phyloP scores from a whole-genome alignment of 2,329 filamentous ascomycete genomes.

The Ophiostoma ulmi region DNA sequence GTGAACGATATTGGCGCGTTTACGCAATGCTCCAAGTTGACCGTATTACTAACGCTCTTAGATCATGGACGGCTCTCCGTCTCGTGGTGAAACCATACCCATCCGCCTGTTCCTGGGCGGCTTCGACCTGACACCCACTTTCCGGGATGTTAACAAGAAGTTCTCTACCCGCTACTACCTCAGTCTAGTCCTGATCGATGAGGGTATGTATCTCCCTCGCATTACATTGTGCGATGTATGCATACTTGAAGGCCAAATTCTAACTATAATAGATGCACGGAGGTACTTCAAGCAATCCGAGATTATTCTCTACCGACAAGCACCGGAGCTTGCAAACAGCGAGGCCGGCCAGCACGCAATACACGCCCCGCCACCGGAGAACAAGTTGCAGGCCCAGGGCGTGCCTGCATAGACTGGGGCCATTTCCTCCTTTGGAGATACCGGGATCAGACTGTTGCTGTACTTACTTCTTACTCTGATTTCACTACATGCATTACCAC shows the following conservation, averaged over 20 bases:
- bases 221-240: not conserved
- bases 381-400: constrained; percentile 31
- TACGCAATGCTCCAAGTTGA: not conserved
- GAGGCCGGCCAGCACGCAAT: constrained; percentile 31
- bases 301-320: constrained; percentile 90
- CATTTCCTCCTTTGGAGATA: not conserved
- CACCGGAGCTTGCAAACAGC: constrained; percentile 50
- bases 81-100: constrained; percentile 87
- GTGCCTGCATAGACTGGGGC: not conserved
- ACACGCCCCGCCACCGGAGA: constrained; percentile 44
- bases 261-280: constrained; percentile 65
- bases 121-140: constrained; percentile 95
- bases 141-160: constrained; percentile 99
- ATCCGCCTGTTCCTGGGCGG: constrained; percentile 95
- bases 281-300: constrained; percentile 99
- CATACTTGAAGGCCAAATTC: not conserved
- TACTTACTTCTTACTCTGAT: not conserved
- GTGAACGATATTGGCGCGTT: not conserved
- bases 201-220: constrained; percentile 54
- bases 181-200: constrained; percentile 90
- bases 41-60: constrained; percentile 33
- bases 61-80: constrained; percentile 99
- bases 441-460: not conserved
- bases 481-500: not conserved
- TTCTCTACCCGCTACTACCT: constrained; percentile 98